Evolutionary conservation across 148 eudicot genomes (phyloP).

Genomic region (Pouteria glomerata): DNA sequence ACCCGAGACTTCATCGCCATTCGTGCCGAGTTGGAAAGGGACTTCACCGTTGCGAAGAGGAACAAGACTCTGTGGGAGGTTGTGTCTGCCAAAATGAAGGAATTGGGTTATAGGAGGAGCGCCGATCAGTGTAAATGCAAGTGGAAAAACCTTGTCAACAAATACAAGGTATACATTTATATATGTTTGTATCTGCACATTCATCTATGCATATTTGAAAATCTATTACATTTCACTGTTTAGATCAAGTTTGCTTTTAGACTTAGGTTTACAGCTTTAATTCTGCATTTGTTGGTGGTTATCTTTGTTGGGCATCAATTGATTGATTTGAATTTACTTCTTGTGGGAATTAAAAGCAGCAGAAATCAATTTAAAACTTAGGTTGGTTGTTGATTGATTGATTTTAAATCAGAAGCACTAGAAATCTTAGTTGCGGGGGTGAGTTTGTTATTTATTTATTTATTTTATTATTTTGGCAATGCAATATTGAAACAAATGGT

Average conservation of each 20-base stretch:
- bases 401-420: background rate
- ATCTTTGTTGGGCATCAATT: background rate
- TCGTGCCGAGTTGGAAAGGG: constrained; percentile 37
- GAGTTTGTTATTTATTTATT: background rate
- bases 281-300: background rate
- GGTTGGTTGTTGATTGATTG: background rate
- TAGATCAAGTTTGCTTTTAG: background rate
- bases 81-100: constrained; percentile 26
- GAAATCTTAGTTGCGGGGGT: too few relatives aligned
- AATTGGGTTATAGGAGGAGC: constrained; percentile 29
- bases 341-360: background rate
- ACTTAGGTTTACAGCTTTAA: background rate
- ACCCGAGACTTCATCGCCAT: constrained; percentile 41
- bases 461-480: background rate
- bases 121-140: constrained; percentile 37
- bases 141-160: constrained; percentile 35
- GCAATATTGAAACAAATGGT: background rate
- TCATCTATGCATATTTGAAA: background rate
- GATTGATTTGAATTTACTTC: background rate
- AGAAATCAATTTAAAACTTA: background rate
- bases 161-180: constrained; percentile 18
- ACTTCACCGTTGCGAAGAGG: constrained; percentile 30
- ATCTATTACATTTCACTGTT: background rate
- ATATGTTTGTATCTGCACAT: background rate
- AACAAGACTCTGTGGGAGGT: constrained; percentile 34